Conservation (phyloP, 352 stramenopile species). For the Globisporangium splendens region DNA sequence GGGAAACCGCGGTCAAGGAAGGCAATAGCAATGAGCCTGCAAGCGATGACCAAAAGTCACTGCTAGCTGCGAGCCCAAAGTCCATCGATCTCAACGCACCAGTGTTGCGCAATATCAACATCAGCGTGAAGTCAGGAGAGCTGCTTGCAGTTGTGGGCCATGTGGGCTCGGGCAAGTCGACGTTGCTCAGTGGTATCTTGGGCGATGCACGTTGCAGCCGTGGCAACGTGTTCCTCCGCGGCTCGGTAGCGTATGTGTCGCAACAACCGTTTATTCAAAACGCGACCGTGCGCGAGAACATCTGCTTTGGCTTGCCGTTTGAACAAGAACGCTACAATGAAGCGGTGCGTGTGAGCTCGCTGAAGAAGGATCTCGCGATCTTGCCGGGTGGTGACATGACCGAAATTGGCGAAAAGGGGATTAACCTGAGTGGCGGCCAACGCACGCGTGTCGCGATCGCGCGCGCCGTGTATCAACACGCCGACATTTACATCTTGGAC, state of each 20-base stretch:
- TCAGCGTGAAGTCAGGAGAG: conserved; percentile 62
- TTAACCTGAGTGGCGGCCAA: conserved; percentile 97
- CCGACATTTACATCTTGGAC: conserved; percentile 96
- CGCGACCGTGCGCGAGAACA: conserved; percentile 45
- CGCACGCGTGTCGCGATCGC: conserved; percentile 92
- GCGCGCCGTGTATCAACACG: conserved; percentile 91
- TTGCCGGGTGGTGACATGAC: conserved; percentile 92
- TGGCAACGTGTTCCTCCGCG: conserved; percentile 26
- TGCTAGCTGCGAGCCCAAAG: conserved; percentile 11
- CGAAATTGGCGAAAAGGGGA: conserved; percentile 97
- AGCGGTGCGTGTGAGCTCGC: conserved; percentile 55
- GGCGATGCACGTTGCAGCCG: conserved; percentile 30
- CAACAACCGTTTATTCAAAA: conserved; percentile 62
- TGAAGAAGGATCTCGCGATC: conserved; percentile 87
- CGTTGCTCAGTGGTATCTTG: conserved; percentile 40
- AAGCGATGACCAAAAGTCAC: conserved; percentile 17
- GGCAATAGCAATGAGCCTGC: conserved; percentile 24
- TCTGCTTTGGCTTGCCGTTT: conserved; percentile 39
- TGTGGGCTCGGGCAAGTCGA: conserved; percentile 85
- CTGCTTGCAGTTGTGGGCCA: conserved; percentile 75
- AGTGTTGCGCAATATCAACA: conserved; percentile 50
- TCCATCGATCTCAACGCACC: conserved; percentile 23
- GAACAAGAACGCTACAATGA: conserved; percentile 34
- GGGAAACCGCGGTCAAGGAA: conserved; percentile 35
- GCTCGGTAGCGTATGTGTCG: conserved; percentile 48